phyloP scores from a whole-genome alignment of 2,329 filamentous ascomycete genomes.

The Alternaria longipes region DNA sequence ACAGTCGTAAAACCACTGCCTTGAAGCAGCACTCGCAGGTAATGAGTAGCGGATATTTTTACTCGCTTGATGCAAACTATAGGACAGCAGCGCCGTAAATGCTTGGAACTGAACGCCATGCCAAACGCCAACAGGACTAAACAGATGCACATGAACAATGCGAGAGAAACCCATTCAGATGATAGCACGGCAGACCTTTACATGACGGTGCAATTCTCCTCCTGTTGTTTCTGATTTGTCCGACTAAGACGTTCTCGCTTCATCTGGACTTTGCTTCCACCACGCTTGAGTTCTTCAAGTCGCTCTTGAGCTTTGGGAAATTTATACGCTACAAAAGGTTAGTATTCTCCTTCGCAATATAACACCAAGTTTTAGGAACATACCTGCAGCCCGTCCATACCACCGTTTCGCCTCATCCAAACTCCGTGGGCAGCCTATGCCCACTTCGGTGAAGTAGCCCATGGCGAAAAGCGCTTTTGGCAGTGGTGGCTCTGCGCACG shows the following conservation, averaged over 20 bases:
- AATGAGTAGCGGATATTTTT: neutral
- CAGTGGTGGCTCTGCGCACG: slow-evolving; percentile 75
- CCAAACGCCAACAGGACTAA: neutral
- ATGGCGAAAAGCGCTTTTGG: slow-evolving; percentile 98
- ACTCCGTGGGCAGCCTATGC: slow-evolving; percentile 86
- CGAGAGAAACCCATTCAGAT: neutral
- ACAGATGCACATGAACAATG: neutral
- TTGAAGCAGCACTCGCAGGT: neutral
- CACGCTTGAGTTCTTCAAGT: slow-evolving; percentile 88
- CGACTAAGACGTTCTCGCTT: slow-evolving; percentile 81
- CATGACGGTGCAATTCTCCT: slow-evolving; percentile 89
- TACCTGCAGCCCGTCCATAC: slow-evolving; percentile 97
- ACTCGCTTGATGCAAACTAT: too few species aligned
- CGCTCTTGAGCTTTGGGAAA: slow-evolving; percentile 93
- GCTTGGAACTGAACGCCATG: neutral
- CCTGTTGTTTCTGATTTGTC: slow-evolving; percentile 83
- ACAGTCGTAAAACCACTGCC: neutral
- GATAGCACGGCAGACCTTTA: slow-evolving; percentile 47
- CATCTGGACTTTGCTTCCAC: slow-evolving; percentile 76
- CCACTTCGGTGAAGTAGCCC: slow-evolving; percentile 96
- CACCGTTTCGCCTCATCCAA: slow-evolving; percentile 96
- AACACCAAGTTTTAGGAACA: slow-evolving; percentile 55
- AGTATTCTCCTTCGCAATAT: slow-evolving; percentile 9
- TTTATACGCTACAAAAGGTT: slow-evolving; percentile 75
- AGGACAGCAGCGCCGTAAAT: neutral